Conservation (phyloP, 495 filamentous ascomycete species). For the Penicillium egyptiacum region DNA sequence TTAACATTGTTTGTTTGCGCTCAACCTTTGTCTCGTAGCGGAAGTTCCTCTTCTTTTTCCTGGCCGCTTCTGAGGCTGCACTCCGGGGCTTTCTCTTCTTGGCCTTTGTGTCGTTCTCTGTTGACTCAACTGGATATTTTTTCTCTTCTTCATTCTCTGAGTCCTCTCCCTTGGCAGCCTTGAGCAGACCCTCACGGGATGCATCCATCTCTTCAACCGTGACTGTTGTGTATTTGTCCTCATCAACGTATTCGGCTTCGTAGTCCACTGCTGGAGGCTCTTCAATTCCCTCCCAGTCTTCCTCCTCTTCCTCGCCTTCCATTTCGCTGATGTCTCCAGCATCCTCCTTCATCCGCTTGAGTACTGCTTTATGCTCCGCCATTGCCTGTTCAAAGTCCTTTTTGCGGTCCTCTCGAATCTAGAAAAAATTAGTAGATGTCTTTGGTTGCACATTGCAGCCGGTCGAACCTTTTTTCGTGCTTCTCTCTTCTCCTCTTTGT, state of each 20-base stretch:
- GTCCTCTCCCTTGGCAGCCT: conserved; percentile 47
- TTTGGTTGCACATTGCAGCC: background rate
- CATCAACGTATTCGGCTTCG: conserved; percentile 94
- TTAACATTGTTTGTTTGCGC: conserved; percentile 63
- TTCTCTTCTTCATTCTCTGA: conserved; percentile 44
- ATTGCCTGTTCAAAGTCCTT: conserved; percentile 78
- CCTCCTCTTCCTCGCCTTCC: conserved; percentile 45
- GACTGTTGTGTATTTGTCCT: conserved; percentile 91
- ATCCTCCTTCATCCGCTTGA: conserved; percentile 53
- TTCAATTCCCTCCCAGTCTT: conserved; percentile 63
- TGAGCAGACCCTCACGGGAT: conserved; percentile 65
- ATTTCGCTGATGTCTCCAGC: conserved; percentile 45
- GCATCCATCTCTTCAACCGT: conserved; percentile 89
- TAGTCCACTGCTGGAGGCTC: conserved; percentile 65
- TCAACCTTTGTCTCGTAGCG: conserved; percentile 86
- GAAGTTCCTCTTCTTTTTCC: conserved; percentile 86
- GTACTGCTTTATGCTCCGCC: conserved; percentile 63
- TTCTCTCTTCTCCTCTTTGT: conserved; percentile 67
- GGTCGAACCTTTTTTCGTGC: conserved; percentile 67
- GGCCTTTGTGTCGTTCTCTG: conserved; percentile 30
- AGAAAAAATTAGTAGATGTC: conserved; percentile 20
- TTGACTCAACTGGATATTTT: conserved; percentile 18
- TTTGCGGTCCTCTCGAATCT: conserved; percentile 80
- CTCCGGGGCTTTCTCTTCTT: conserved; percentile 50
- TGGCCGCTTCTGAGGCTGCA: conserved; percentile 55